These are phyloP conservation scores for Teratosphaeria nubilosa DNA, from an alignment of 2,329 filamentous ascomycete species.

Conservation along the genomic window DNA sequence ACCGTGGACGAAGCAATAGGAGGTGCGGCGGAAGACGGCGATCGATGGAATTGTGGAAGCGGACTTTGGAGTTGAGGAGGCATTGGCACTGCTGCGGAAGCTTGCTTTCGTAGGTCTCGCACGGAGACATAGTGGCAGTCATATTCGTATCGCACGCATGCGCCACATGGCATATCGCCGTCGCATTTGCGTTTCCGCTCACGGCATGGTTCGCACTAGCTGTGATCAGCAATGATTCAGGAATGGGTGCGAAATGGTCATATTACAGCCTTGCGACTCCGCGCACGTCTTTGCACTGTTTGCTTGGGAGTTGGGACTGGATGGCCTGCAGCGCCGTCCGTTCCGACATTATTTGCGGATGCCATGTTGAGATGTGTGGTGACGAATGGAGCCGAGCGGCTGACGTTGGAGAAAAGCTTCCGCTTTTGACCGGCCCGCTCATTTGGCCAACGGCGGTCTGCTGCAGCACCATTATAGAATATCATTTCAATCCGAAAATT, in stretches of 20 bases:
- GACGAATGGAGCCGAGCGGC: neutral
- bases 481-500: too few species aligned
- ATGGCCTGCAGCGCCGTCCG: neutral
- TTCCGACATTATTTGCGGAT: neutral
- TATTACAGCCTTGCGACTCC: neutral
- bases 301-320: neutral
- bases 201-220: constrained; percentile 33
- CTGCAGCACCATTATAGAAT: too few species aligned
- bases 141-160: constrained; percentile 41
- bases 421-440: neutral
- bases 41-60: constrained; percentile 1
- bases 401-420: neutral
- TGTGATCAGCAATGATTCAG: neutral
- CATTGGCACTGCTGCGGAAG: constrained; percentile 12
- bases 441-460: neutral
- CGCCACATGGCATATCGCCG: constrained; percentile 39
- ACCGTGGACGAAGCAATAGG: constrained; percentile 1
- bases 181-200: constrained; percentile 47
- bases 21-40: constrained; percentile 2
- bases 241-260: neutral
- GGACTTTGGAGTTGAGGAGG: constrained; percentile 11
- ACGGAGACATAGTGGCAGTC: constrained; percentile 35
- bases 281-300: neutral
- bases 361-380: neutral
- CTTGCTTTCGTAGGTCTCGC: constrained; percentile 8